Evolutionary conservation across 176 grass and related monocot species (phyloP).

Genomic region (Oryza rufipogon): DNA sequence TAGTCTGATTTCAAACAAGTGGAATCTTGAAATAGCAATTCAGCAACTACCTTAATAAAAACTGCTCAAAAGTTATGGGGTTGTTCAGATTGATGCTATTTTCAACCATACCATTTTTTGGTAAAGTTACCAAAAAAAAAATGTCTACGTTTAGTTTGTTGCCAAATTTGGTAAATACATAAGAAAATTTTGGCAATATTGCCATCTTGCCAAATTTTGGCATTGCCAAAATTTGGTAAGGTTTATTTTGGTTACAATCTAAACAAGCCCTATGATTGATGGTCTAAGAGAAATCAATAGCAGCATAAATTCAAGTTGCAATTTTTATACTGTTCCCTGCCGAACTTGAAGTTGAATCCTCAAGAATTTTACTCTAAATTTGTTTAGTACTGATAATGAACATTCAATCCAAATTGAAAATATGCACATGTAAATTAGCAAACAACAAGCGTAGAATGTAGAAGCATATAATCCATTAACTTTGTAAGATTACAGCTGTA

Average conservation of each 20-base stretch:
- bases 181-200: no score
- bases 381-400: constrained; percentile 9
- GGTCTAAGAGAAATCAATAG: neutral
- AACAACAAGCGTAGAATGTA: constrained; percentile 2
- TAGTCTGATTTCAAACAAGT: constrained; percentile 2
- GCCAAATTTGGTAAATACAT: no score
- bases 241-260: no score
- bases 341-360: constrained; percentile 5
- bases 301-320: neutral
- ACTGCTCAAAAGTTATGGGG: neutral
- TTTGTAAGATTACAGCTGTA: neutral
- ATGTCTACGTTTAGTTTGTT: no score
- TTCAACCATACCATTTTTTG: no score
- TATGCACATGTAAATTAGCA: neutral
- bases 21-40: neutral
- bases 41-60: neutral
- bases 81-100: no score
- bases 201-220: no score
- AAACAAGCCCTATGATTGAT: neutral
- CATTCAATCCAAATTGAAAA: constrained; percentile 24
- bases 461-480: neutral
- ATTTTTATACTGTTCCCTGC: constrained; percentile 6
- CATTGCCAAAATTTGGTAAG: no score
- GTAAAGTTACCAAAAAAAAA: no score
- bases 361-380: neutral